A percentile compares a stretch with the other conserved stretches of the same genome.
These are phyloP conservation scores for Dichotomocladium elegans DNA, from an alignment of 371 early-diverging fungal genomes.

Conservation along the genomic window DNA sequence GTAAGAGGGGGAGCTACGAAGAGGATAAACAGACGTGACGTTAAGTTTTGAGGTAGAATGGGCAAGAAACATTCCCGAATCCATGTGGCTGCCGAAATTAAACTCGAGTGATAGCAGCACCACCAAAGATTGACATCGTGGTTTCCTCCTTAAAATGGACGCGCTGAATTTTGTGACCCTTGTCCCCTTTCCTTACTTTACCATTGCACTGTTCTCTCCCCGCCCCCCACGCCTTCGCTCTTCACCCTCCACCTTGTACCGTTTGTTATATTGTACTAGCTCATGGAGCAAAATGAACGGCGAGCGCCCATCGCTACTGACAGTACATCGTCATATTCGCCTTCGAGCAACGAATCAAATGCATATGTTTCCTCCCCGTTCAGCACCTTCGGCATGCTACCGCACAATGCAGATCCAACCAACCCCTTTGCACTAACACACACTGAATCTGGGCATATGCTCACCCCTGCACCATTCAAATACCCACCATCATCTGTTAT, in stretches of 20 bases:
- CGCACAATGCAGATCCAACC: background rate
- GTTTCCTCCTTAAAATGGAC: too few species aligned
- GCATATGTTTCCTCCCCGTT: too few species aligned
- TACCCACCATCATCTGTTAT: slow-evolving; percentile 8
- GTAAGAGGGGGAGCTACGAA: slow-evolving; percentile 8
- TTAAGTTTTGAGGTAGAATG: slow-evolving; percentile 21
- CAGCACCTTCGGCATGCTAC: background rate
- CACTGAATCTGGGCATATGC: background rate
- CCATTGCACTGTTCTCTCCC: too few species aligned
- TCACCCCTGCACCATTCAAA: background rate
- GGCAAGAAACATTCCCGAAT: slow-evolving; percentile 37
- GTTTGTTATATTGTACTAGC: background rate
- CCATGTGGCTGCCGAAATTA: slow-evolving; percentile 29
- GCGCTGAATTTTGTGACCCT: too few species aligned
- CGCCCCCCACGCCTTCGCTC: too few species aligned
- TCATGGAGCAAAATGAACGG: background rate
- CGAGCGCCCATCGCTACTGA: too few species aligned
- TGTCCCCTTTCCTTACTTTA: too few species aligned
- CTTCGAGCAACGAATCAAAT: too few species aligned
- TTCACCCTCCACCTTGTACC: background rate
- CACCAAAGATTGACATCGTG: background rate
- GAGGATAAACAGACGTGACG: background rate
- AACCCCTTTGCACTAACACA: background rate
- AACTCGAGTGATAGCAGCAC: background rate
- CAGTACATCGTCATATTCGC: too few species aligned